Conservation (phyloP, 805 yeast species). For the Candida khao-thaluensis region DNA sequence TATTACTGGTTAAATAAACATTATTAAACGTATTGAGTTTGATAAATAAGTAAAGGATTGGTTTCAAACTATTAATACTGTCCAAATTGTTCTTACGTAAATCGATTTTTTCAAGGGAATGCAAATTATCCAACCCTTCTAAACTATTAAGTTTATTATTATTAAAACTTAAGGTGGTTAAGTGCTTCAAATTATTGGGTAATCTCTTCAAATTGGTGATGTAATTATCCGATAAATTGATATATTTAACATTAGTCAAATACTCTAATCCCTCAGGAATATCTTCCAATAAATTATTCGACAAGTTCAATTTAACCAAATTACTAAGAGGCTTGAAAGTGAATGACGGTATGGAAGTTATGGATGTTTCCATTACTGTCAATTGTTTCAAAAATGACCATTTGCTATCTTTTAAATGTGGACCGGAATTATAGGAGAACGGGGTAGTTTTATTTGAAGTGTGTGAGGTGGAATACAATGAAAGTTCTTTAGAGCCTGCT, state of each 20-base stretch:
- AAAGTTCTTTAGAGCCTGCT: slow-evolving; percentile 30
- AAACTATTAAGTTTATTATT: slow-evolving; percentile 45
- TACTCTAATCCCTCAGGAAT: slow-evolving; percentile 56
- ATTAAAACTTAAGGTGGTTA: slow-evolving; percentile 50
- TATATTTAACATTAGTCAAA: slow-evolving; percentile 46
- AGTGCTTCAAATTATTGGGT: slow-evolving; percentile 31
- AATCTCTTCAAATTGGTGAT: slow-evolving; percentile 33
- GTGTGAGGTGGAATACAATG: slow-evolving; percentile 1
- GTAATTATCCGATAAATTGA: slow-evolving; percentile 43
- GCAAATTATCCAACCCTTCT: slow-evolving; percentile 45
- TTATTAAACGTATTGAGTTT: slow-evolving; percentile 32
- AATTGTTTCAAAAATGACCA: slow-evolving; percentile 44
- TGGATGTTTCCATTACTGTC: slow-evolving; percentile 40
- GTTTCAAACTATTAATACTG: slow-evolving; percentile 32
- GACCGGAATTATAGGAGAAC: background rate
- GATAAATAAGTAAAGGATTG: slow-evolving; percentile 35
- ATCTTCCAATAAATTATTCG: slow-evolving; percentile 48
- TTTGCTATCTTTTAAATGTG: slow-evolving; percentile 24
- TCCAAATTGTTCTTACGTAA: slow-evolving; percentile 47
- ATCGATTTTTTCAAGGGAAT: slow-evolving; percentile 49
- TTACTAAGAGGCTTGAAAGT: slow-evolving; percentile 40
- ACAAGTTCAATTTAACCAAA: slow-evolving; percentile 51
- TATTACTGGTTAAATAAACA: slow-evolving; percentile 44
- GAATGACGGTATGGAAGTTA: slow-evolving; percentile 32
- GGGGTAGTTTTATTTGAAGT: background rate